phyloP scores from a whole-genome alignment of 2,329 filamentous ascomycete genomes.

The Penicillium sp. region DNA sequence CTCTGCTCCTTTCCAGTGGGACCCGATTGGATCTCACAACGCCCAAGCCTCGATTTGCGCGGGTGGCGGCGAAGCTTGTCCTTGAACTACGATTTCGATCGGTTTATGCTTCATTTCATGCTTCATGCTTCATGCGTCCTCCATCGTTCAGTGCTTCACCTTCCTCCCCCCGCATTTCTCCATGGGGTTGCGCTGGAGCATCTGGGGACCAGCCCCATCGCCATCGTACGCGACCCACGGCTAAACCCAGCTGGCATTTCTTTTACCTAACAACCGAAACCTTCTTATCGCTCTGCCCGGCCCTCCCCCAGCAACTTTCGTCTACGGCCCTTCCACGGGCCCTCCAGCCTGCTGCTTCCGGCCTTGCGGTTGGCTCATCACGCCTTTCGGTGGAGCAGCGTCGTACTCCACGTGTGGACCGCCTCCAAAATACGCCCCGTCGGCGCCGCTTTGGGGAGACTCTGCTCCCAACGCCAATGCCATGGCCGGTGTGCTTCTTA shows the following conservation, averaged over 20 bases:
- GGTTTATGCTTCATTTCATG: too few relatives aligned
- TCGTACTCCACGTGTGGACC: conserved; percentile 28
- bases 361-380: conserved; percentile 16
- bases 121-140: too few relatives aligned
- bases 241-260: conserved; percentile 14
- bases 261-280: conserved; percentile 28
- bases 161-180: conserved; percentile 4
- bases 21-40: too few relatives aligned
- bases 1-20: too few relatives aligned
- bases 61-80: too few relatives aligned
- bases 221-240: background rate
- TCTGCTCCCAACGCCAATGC: conserved; percentile 22
- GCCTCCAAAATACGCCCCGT: background rate
- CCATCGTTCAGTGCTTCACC: too few relatives aligned
- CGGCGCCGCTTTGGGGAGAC: background rate
- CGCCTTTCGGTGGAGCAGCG: conserved; percentile 23
- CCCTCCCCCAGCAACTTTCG: background rate
- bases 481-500: conserved; percentile 13
- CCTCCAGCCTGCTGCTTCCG: conserved; percentile 11
- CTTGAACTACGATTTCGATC: too few relatives aligned
- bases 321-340: conserved; percentile 1
- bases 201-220: background rate
- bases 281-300: conserved; percentile 22
- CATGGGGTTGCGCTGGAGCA: background rate
- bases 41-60: too few relatives aligned